A percentile compares a stretch with the other conserved stretches of the same genome.
phyloP scores from a whole-genome alignment of 768 basidiomycete genomes.

The Trametes elegans region DNA sequence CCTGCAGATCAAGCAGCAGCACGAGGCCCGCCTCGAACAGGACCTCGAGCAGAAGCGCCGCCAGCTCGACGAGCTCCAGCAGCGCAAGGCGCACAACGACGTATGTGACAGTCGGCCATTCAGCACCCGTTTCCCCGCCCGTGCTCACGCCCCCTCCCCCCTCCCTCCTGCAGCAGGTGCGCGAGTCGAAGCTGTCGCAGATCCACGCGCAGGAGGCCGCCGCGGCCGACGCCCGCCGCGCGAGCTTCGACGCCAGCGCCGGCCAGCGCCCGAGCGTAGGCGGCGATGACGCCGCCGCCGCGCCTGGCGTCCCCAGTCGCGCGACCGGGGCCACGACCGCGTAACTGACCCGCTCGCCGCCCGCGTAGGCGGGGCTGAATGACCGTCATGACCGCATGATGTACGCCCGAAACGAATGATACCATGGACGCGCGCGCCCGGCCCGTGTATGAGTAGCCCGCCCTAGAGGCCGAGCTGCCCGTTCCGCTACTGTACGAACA shows the following conservation, averaged over 20 bases:
- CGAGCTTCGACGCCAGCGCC: background rate
- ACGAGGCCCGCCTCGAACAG: slow-evolving; percentile 25
- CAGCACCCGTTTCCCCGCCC: background rate
- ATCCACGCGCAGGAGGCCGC: slow-evolving; percentile 26
- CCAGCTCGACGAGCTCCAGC: slow-evolving; percentile 26
- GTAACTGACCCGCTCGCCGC: background rate
- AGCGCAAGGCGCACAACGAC: slow-evolving; percentile 30
- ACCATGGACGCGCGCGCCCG: background rate
- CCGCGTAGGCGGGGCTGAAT: background rate
- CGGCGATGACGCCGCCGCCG: background rate
- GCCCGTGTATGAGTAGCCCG: background rate
- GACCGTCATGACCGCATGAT: background rate
- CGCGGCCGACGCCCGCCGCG: slow-evolving; percentile 11
- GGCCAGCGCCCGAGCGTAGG: background rate
- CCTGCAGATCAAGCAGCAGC: slow-evolving; percentile 28
- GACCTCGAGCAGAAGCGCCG: slow-evolving; percentile 25
- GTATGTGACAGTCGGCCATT: slow-evolving; percentile 19
- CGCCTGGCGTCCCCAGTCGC: too few species aligned
- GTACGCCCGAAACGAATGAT: background rate
- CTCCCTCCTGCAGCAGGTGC: slow-evolving; percentile 22
- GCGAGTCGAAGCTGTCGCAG: slow-evolving; percentile 26
- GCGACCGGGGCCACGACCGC: background rate
- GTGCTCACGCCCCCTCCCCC: background rate
- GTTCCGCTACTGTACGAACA: too few species aligned
- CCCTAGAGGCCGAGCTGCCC: too few species aligned